Conservation (phyloP, 768 basidiomycete genomes). For the Gelatoporia subvermispora region DNA sequence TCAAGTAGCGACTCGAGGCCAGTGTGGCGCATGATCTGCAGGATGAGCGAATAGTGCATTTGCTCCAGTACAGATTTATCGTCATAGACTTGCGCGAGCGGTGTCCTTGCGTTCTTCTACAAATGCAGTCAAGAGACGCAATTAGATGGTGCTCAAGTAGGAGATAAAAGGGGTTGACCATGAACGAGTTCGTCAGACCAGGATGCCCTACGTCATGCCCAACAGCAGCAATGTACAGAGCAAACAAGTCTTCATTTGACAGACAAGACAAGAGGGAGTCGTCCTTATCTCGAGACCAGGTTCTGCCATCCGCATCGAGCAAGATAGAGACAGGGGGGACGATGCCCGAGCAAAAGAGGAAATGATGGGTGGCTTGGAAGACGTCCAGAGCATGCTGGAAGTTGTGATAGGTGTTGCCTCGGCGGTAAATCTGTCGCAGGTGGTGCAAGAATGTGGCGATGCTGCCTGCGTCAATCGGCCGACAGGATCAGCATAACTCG, state of each 20-base stretch:
- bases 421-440: conserved; percentile 87
- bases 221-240: conserved; percentile 85
- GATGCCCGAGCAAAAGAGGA: conserved; percentile 71
- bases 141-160: background rate
- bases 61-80: conserved; percentile 88
- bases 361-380: conserved; percentile 86
- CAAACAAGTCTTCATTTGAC: conserved; percentile 70
- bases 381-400: conserved; percentile 97
- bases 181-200: conserved; percentile 88
- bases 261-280: conserved; percentile 30
- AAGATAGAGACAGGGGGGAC: conserved; percentile 76
- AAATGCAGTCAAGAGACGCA: conserved; percentile 3
- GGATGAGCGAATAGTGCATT: conserved; percentile 82
- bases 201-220: conserved; percentile 98
- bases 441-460: conserved; percentile 78
- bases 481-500: background rate
- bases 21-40: conserved; percentile 75
- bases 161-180: conserved; percentile 51
- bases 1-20: conserved; percentile 69
- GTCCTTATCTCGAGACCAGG: conserved; percentile 36
- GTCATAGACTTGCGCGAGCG: conserved; percentile 83
- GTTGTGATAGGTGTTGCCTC: conserved; percentile 94
- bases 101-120: conserved; percentile 91
- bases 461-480: conserved; percentile 43
- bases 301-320: conserved; percentile 34